Evolutionary conservation across 202 grass and related monocot species (phyloP).

Genomic region (Setaria viridis): DNA sequence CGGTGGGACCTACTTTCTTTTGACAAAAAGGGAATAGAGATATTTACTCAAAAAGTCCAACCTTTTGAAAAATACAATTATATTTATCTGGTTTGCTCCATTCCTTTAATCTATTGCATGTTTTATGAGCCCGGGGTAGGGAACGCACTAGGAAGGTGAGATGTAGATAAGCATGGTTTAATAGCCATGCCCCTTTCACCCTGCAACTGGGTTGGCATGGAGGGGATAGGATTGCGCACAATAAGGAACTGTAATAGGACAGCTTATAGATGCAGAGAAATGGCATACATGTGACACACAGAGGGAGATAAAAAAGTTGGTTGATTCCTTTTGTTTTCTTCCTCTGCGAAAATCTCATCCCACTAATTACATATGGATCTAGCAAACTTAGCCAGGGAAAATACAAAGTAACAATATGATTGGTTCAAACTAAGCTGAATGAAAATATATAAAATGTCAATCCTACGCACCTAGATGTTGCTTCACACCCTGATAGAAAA

Average conservation of each 20-base stretch:
- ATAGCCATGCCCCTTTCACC: background rate
- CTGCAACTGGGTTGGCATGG: background rate
- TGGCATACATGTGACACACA: slow-evolving; percentile 5
- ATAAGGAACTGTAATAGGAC: background rate
- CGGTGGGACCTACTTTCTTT: slow-evolving; percentile 66
- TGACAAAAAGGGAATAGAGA: background rate
- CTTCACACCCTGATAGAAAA: background rate
- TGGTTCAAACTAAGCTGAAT: background rate
- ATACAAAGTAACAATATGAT: background rate
- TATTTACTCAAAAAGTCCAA: background rate
- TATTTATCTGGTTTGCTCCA: background rate
- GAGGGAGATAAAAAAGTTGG: background rate
- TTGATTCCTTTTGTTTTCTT: background rate
- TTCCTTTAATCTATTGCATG: background rate
- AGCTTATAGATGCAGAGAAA: background rate
- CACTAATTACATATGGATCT: background rate
- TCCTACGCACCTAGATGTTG: background rate
- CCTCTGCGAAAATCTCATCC: background rate
- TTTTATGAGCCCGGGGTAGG: background rate
- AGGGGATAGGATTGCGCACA: background rate
- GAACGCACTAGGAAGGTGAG: background rate
- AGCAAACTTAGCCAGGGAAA: background rate
- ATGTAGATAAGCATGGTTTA: background rate
- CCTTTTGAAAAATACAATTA: background rate
- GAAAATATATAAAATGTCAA: background rate